phyloP scores from a whole-genome alignment of 805 yeast genomes.

The Pichia eremophila region DNA sequence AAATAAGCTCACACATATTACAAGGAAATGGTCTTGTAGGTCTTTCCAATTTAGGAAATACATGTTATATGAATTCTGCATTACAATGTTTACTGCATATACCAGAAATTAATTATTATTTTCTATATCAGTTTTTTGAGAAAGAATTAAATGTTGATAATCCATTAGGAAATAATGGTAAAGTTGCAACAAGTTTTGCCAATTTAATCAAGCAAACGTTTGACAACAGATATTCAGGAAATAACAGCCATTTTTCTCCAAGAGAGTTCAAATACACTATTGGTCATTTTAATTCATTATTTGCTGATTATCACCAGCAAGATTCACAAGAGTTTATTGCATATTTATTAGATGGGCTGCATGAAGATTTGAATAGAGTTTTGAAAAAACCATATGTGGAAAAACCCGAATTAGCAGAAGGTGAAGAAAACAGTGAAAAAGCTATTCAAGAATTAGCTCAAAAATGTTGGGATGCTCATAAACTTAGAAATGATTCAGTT shows the following conservation, averaged over 20 bases:
- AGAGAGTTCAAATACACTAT: conserved; percentile 67
- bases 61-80: conserved; percentile 94
- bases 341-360: conserved; percentile 78
- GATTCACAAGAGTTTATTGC: conserved; percentile 92
- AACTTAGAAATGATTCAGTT: conserved; percentile 72
- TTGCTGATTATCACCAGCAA: conserved; percentile 77
- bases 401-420: conserved; percentile 71
- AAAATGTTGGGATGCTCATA: conserved; percentile 74
- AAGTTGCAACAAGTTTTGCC: conserved; percentile 71
- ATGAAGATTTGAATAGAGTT: conserved; percentile 85
- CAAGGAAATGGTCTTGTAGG: conserved; percentile 46
- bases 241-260: conserved; percentile 40
- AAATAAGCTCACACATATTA: conserved; percentile 13
- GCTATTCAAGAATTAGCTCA: conserved; percentile 58
- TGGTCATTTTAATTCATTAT: conserved; percentile 71
- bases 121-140: conserved; percentile 49
- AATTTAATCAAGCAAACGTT: conserved; percentile 54
- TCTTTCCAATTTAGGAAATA: conserved; percentile 69
- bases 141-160: conserved; percentile 64
- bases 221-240: conserved; percentile 19
- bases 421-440: conserved; percentile 41
- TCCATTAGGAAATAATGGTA: conserved; percentile 81
- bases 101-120: conserved; percentile 74
- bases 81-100: conserved; percentile 81
- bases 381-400: conserved; percentile 77